Percentiles rank a stretch among this genome's conserved stretches.
Evolutionary conservation across 345 rosid species (phyloP).

Genomic region (Rhodomyrtus tomentosa): DNA sequence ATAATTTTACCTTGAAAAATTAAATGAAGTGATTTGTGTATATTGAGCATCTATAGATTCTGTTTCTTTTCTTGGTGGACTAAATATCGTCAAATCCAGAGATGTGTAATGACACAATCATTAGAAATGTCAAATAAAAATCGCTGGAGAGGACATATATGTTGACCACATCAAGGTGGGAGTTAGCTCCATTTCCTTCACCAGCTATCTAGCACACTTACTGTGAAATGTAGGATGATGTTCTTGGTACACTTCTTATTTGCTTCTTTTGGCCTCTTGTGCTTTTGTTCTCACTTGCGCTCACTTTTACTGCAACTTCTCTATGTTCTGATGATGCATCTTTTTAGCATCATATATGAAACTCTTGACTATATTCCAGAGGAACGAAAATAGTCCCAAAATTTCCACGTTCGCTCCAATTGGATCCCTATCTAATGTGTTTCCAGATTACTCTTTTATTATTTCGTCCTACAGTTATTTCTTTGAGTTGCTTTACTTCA

Average conservation of each 20-base stretch:
- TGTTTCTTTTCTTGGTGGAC: background rate
- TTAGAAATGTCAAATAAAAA: background rate
- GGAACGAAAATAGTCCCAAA: background rate
- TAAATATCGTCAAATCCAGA: background rate
- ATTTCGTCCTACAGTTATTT: background rate
- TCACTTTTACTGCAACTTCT: background rate
- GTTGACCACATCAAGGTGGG: background rate
- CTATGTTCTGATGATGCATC: background rate
- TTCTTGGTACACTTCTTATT: background rate
- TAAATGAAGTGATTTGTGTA: background rate
- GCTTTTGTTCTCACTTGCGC: background rate
- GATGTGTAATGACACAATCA: background rate
- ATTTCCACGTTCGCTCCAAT: background rate
- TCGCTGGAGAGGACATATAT: background rate
- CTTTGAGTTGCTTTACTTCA: background rate
- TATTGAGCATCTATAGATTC: background rate
- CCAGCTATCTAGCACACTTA: background rate
- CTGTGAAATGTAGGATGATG: background rate
- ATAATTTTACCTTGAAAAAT: background rate
- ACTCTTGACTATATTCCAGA: background rate
- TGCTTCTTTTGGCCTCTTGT: background rate
- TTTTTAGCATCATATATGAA: background rate
- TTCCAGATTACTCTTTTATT: background rate
- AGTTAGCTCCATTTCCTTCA: background rate
- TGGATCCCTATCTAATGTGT: background rate